phyloP scores from a whole-genome alignment of 495 filamentous ascomycete genomes.

The Aeminium ludgeri region DNA sequence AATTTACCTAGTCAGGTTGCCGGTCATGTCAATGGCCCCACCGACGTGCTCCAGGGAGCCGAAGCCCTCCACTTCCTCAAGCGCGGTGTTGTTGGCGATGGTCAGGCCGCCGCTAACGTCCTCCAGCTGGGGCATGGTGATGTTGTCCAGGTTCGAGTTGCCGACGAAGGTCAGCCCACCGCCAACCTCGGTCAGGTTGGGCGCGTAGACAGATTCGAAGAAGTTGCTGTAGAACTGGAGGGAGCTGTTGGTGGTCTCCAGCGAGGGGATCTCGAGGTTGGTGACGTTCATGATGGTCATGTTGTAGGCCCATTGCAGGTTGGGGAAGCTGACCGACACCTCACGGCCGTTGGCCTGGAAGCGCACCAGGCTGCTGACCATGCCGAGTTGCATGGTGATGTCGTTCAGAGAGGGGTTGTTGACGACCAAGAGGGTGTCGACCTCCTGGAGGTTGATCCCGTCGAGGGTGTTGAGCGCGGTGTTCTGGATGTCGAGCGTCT shows the following conservation, averaged over 20 bases:
- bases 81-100: constrained; percentile 72
- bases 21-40: constrained; percentile 79
- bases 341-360: constrained; percentile 46
- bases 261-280: constrained; percentile 55
- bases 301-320: constrained; percentile 61
- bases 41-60: constrained; percentile 46
- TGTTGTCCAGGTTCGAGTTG: constrained; percentile 60
- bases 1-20: constrained; percentile 62
- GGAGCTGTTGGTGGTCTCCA: constrained; percentile 57
- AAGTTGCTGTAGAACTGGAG: constrained; percentile 71
- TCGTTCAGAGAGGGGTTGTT: constrained; percentile 25
- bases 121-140: constrained; percentile 52
- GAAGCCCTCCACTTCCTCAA: constrained; percentile 48
- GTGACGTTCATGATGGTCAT: constrained; percentile 80
- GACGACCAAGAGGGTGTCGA: constrained; percentile 33
- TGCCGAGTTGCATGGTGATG: constrained; percentile 43
- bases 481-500: constrained; percentile 57
- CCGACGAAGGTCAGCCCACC: constrained; percentile 57
- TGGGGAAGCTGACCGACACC: constrained; percentile 41
- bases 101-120: constrained; percentile 60
- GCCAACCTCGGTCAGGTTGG: constrained; percentile 61
- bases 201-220: constrained; percentile 48
- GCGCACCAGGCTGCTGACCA: constrained; percentile 44
- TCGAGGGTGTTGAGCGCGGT: constrained; percentile 58
- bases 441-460: constrained; percentile 59